Percentiles rank a stretch among this genome's conserved stretches.
phyloP scores from a whole-genome alignment of 1,284 basidiomycete genomes.

The Hemileia vastatrix region DNA sequence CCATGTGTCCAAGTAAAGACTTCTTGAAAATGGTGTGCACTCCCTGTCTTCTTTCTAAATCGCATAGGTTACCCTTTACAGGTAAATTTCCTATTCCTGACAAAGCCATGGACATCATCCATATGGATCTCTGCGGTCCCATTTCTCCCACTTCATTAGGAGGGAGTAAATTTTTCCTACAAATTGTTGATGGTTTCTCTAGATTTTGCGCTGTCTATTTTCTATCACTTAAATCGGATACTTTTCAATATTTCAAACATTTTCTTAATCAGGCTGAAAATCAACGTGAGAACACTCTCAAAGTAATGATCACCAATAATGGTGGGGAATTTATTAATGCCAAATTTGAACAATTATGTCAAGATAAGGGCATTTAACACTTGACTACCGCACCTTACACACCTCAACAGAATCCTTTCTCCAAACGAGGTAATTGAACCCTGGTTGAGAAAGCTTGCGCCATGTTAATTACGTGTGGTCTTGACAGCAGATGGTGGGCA shows the following conservation, averaged over 20 bases:
- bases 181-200: background rate
- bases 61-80: background rate
- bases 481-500: too few species aligned
- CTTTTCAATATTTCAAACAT: constrained; percentile 31
- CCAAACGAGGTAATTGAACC: background rate
- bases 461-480: too few species aligned
- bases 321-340: background rate
- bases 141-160: background rate
- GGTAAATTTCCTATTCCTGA: background rate
- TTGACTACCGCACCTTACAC: background rate
- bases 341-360: background rate
- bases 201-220: too few species aligned
- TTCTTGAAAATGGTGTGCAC: background rate
- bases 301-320: constrained; percentile 23
- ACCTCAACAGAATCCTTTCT: background rate
- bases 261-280: constrained; percentile 39
- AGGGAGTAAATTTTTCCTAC: background rate
- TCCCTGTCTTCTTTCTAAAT: background rate
- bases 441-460: background rate
- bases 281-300: constrained; percentile 36
- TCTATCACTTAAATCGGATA: constrained; percentile 6
- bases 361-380: background rate
- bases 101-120: background rate
- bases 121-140: too few species aligned
- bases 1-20: too few species aligned